A percentile compares a stretch with the other conserved stretches of the same genome.
phyloP scores from a whole-genome alignment of 129 eudicot genomes.

The Artemisia argyi region DNA sequence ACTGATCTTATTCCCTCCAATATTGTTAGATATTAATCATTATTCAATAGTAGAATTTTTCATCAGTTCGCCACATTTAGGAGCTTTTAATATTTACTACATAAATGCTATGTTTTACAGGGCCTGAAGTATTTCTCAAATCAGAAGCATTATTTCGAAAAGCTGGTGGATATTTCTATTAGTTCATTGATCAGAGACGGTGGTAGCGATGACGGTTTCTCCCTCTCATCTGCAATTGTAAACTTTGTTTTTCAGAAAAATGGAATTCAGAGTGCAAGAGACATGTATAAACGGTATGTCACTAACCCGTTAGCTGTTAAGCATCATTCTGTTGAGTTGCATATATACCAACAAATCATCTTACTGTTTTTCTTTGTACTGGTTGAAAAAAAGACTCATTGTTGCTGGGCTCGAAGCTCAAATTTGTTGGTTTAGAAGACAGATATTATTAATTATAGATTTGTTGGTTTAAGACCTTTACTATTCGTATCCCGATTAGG shows the following conservation, averaged over 20 bases:
- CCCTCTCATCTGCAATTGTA: slow-evolving; percentile 70
- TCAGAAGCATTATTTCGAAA: slow-evolving; percentile 60
- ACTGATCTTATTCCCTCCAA: background rate
- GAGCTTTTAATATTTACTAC: background rate
- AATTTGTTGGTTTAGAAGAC: background rate
- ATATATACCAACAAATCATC: background rate
- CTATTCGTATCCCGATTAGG: too few species aligned
- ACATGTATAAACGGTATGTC: slow-evolving; percentile 71
- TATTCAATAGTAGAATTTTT: background rate
- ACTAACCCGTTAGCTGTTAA: slow-evolving; percentile 8
- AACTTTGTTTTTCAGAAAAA: slow-evolving; percentile 47
- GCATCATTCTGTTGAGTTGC: slow-evolving; percentile 1
- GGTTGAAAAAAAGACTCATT: background rate
- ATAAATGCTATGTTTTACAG: slow-evolving; percentile 38
- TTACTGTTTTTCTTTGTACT: background rate
- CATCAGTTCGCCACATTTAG: background rate
- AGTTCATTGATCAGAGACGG: slow-evolving; percentile 63
- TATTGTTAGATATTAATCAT: background rate
- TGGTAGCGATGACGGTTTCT: slow-evolving; percentile 77
- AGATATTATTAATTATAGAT: too few species aligned
- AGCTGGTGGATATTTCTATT: slow-evolving; percentile 63
- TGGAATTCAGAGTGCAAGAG: slow-evolving; percentile 84
- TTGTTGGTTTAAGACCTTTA: too few species aligned
- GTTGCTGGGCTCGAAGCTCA: background rate
- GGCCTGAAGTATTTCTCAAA: slow-evolving; percentile 63